Percentiles rank a stretch among this genome's conserved stretches.
phyloP scores from a whole-genome alignment of 75 land plant species.

The Cunninghamia lanceolata region DNA sequence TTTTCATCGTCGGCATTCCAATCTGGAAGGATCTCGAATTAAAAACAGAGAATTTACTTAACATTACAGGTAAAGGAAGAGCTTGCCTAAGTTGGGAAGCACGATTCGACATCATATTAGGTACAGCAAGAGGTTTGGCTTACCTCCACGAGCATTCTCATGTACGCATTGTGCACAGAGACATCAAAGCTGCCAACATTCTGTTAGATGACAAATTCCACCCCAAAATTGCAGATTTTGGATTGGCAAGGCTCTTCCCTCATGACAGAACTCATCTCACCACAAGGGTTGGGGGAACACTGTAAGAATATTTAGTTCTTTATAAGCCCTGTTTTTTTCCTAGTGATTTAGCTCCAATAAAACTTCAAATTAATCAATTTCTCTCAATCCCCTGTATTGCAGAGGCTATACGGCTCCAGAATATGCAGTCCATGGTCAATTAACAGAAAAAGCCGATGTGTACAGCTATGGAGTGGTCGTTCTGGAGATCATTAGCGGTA shows the following conservation, averaged over 20 bases:
- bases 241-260: constrained; percentile 42
- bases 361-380: background rate
- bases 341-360: background rate
- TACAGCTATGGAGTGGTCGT: constrained; percentile 14
- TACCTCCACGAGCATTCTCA: constrained; percentile 39
- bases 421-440: constrained; percentile 9
- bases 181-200: constrained; percentile 39
- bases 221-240: constrained; percentile 40
- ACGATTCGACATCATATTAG: constrained; percentile 6
- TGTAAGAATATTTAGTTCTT: constrained; percentile 3
- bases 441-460: constrained; percentile 12
- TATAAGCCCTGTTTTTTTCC: background rate
- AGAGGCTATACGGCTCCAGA: constrained; percentile 16
- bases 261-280: constrained; percentile 32
- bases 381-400: too few species aligned
- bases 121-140: constrained; percentile 25
- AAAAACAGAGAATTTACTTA: too few species aligned
- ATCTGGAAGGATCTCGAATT: too few species aligned
- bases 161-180: constrained; percentile 32
- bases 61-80: background rate
- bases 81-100: background rate
- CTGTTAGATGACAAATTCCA: constrained; percentile 34
- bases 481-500: constrained; percentile 14
- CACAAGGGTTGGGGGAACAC: constrained; percentile 38
- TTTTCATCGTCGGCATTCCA: too few species aligned